Conservation (phyloP, 768 basidiomycete species). For the Russula lepida region DNA sequence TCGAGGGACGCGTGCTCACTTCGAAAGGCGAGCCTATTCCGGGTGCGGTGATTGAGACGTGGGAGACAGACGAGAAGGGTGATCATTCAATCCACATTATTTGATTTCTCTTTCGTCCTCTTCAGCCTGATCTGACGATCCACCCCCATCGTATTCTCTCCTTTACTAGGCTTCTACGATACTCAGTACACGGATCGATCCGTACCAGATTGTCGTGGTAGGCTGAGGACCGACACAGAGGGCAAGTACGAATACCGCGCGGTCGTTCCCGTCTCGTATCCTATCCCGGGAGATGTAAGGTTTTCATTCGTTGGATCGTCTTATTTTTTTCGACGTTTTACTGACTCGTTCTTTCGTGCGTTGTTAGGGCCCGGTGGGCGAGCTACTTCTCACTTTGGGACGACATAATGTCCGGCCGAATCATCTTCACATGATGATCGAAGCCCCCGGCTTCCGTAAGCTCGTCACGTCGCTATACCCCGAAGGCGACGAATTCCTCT, state of each 20-base stretch:
- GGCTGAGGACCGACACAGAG: constrained; percentile 47
- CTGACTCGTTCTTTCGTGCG: too few relatives aligned
- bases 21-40: constrained; percentile 59
- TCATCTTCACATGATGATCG: constrained; percentile 68
- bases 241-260: constrained; percentile 66
- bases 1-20: constrained; percentile 57
- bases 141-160: too few relatives aligned
- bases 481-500: constrained; percentile 55
- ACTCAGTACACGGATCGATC: constrained; percentile 47
- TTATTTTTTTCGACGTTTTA: too few relatives aligned
- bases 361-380: constrained; percentile 64
- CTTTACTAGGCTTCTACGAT: constrained; percentile 35
- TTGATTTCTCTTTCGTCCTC: not conserved
- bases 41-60: constrained; percentile 67
- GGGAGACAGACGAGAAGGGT: constrained; percentile 68
- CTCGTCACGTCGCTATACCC: constrained; percentile 70
- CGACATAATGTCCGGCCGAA: constrained; percentile 75
- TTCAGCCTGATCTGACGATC: too few relatives aligned
- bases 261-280: constrained; percentile 60
- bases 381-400: constrained; percentile 43
- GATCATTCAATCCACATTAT: constrained; percentile 25
- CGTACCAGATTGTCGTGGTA: constrained; percentile 66
- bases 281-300: constrained; percentile 63
- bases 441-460: constrained; percentile 64
- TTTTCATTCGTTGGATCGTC: not conserved